Evolutionary conservation across 768 basidiomycete species (phyloP).

Genomic region (Termitomyces sp.): DNA sequence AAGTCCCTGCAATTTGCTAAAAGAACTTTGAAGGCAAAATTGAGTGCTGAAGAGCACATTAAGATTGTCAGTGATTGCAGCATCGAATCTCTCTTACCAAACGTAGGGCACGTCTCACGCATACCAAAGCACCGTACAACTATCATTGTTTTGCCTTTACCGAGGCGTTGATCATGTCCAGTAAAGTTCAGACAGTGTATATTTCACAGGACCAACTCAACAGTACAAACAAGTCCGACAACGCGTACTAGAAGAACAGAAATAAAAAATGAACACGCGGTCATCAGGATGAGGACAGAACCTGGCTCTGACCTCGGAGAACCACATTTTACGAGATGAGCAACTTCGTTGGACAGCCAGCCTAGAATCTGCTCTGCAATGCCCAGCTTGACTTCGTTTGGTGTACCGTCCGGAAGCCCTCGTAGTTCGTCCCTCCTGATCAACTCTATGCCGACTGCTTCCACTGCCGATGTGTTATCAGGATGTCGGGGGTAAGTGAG

Average conservation of each 20-base stretch:
- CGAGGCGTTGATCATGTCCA: too few species aligned
- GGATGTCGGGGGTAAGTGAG: conserved; percentile 78
- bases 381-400: conserved; percentile 49
- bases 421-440: conserved; percentile 61
- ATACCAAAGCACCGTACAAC: too few species aligned
- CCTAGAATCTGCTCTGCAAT: conserved; percentile 70
- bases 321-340: conserved; percentile 51
- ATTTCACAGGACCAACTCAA: too few species aligned
- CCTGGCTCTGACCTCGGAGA: conserved; percentile 50
- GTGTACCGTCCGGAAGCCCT: conserved; percentile 36
- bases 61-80: too few species aligned
- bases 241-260: conserved; percentile 42
- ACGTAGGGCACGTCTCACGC: too few species aligned
- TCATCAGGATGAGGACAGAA: conserved; percentile 7
- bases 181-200: too few species aligned
- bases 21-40: too few species aligned
- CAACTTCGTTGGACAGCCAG: conserved; percentile 73
- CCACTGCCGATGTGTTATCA: conserved; percentile 72
- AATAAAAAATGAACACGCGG: conserved; percentile 3
- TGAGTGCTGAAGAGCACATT: too few species aligned
- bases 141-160: too few species aligned
- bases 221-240: conserved; percentile 63
- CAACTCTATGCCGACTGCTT: conserved; percentile 61
- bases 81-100: too few species aligned
- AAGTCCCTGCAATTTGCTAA: too few species aligned